Base-by-base conservation (phyloP, 768 basidiomycete genomes). In the Chalciporus piperatus region DNA sequence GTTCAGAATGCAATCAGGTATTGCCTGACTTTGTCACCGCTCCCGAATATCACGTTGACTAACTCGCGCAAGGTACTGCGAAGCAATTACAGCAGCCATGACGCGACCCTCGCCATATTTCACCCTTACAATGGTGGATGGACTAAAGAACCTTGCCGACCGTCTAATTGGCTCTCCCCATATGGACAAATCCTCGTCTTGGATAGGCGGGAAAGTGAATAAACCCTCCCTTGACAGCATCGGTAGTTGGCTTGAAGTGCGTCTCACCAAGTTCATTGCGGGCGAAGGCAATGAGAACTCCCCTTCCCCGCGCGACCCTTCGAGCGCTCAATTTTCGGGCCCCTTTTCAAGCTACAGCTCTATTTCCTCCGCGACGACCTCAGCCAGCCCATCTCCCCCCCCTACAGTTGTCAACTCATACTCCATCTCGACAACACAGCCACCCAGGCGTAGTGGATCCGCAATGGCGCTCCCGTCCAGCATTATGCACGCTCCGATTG, bases 301-400 rank as follows among this genome's bases (percentile, higher is more conserved):
- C 22, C 63, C 69, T 13, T 72, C 74, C 14, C 69, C 78, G 11
- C 62, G 33, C 30, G 69, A 74, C 6, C 46, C 59, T 1, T 63
- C 58, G 39, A 74, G 72, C 47, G 55, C 69, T 14, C 72, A 75
- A 44, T 74, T 72, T 59, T 70, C 80, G 6, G 96, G 95, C 4
- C 91, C 96, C 8, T 98, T 98, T 70, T 84, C 92, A 23, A 92
- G 92, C 59, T 98, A 89, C 71, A 93, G 89, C 56, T 85, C 91
- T 6, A 96, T 99, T 52, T 89, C 95, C 3, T 91, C 95, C 1
- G 76, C 80, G 4, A 80, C 84, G 3, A 79, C 83, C 19, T 90
- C 92, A 6, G 82, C 85, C 4, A 81, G 81, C 39, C 84, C 91
- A 3, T 91, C 92, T 12, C 89, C 91, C 1, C 85, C 81, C 55